phyloP scores from a whole-genome alignment of 768 basidiomycete genomes.

The Pseudohyphozyma bogoriensis region DNA sequence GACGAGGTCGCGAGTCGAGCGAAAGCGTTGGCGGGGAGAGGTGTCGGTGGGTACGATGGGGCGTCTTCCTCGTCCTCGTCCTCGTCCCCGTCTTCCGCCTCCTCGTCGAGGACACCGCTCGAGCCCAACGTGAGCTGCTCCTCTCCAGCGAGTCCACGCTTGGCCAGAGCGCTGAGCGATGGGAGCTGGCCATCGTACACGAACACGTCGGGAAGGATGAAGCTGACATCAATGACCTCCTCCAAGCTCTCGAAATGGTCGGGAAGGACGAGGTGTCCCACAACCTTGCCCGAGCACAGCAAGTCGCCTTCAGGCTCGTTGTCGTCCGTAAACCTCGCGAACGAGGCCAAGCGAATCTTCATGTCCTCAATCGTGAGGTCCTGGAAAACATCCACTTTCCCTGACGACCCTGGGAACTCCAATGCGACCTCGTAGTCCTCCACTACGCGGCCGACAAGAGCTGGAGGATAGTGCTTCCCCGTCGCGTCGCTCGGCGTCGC shows the following conservation, averaged over 20 bases:
- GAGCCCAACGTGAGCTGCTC: conserved; percentile 1
- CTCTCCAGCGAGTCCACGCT: too few species aligned
- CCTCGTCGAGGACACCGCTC: too few species aligned
- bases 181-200: conserved; percentile 29
- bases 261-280: conserved; percentile 22
- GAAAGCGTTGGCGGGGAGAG: conserved; percentile 25
- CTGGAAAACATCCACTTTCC: conserved; percentile 20
- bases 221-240: conserved; percentile 8
- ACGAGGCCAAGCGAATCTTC: conserved; percentile 15
- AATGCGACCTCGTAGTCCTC: conserved; percentile 3
- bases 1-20: conserved; percentile 16
- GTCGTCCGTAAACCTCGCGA: background rate
- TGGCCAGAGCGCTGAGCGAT: background rate
- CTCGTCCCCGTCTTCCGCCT: too few species aligned
- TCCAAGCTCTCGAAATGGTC: conserved; percentile 5
- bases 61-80: background rate
- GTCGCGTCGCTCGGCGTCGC: background rate
- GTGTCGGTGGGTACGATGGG: conserved; percentile 23
- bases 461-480: conserved; percentile 14
- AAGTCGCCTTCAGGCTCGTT: conserved; percentile 11
- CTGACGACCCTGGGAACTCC: conserved; percentile 15
- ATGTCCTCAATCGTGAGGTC: conserved; percentile 26
- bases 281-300: conserved; percentile 19
- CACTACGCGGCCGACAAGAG: conserved; percentile 9
- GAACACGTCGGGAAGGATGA: conserved; percentile 27